Conservation (phyloP, 202 grass and related monocot genomes). For the Panicum hallii region DNA sequence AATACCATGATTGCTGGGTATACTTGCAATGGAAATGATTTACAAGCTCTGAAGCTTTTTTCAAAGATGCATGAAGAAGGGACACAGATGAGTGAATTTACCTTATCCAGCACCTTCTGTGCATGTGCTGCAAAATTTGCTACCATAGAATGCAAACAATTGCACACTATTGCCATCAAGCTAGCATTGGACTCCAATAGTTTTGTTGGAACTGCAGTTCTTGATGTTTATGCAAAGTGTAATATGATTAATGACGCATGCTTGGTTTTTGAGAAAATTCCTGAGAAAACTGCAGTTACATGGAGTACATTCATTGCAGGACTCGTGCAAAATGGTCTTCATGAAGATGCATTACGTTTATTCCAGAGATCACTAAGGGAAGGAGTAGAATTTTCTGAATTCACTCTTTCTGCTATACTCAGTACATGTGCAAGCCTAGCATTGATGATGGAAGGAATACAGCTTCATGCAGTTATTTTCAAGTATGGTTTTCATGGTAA, state of each 20-base stretch:
- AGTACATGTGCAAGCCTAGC: slow-evolving; percentile 64
- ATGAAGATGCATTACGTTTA: slow-evolving; percentile 57
- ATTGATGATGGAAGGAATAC: slow-evolving; percentile 60
- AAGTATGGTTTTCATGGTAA: slow-evolving; percentile 56
- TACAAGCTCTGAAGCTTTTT: slow-evolving; percentile 63
- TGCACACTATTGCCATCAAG: slow-evolving; percentile 62
- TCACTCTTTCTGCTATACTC: slow-evolving; percentile 66
- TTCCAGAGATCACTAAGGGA: slow-evolving; percentile 52
- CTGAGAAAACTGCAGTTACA: slow-evolving; percentile 70
- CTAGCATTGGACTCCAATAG: slow-evolving; percentile 61
- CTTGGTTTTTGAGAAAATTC: slow-evolving; percentile 65
- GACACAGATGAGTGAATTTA: slow-evolving; percentile 62
- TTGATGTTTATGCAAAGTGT: slow-evolving; percentile 78
- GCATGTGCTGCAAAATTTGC: slow-evolving; percentile 66
- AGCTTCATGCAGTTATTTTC: slow-evolving; percentile 52
- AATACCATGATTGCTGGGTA: slow-evolving; percentile 82
- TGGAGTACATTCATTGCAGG: slow-evolving; percentile 75
- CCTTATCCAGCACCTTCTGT: slow-evolving; percentile 67
- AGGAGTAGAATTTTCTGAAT: slow-evolving; percentile 60
- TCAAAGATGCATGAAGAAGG: slow-evolving; percentile 66
- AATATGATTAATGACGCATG: slow-evolving; percentile 65
- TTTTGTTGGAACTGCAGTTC: slow-evolving; percentile 72
- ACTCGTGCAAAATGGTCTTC: slow-evolving; percentile 66
- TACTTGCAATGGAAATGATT: slow-evolving; percentile 50
- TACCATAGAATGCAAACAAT: slow-evolving; percentile 58